phyloP scores from a whole-genome alignment of 768 basidiomycete genomes.

The Termitomyces sp. region DNA sequence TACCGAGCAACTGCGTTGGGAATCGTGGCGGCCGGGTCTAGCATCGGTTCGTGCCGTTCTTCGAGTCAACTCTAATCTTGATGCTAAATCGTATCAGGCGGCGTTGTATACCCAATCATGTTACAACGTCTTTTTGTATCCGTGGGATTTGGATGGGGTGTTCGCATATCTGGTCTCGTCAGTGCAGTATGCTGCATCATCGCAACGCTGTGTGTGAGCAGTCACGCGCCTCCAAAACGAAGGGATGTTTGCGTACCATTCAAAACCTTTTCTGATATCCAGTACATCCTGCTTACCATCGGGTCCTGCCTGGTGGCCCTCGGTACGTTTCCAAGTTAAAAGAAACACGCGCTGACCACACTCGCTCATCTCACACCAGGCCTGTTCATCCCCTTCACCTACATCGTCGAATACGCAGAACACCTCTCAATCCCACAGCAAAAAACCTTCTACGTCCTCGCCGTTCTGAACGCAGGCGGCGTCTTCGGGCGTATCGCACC shows the following conservation, averaged over 20 bases:
- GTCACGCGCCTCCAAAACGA: conserved; percentile 25
- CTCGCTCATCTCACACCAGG: conserved; percentile 31
- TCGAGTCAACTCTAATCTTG: neutral
- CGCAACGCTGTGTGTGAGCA: conserved; percentile 45
- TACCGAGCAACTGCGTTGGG: conserved; percentile 73
- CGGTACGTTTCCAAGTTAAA: conserved; percentile 34
- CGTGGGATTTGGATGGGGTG: conserved; percentile 61
- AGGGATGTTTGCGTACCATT: conserved; percentile 22
- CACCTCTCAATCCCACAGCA: conserved; percentile 34
- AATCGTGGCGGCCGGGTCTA: conserved; percentile 66
- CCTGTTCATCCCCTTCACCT: conserved; percentile 70
- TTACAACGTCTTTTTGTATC: conserved; percentile 50
- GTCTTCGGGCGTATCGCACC: conserved; percentile 63
- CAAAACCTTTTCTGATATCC: conserved; percentile 41
- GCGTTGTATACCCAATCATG: conserved; percentile 66
- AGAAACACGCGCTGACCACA: conserved; percentile 1
- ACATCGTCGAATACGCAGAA: conserved; percentile 57
- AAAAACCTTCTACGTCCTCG: conserved; percentile 52
- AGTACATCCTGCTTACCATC: conserved; percentile 47
- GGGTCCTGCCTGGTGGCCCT: conserved; percentile 60
- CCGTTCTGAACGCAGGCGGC: conserved; percentile 67
- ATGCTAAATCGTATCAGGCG: conserved; percentile 37
- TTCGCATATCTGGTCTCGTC: conserved; percentile 53
- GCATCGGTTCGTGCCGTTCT: conserved; percentile 38
- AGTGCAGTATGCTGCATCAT: conserved; percentile 43